A percentile compares a stretch with the other conserved stretches of the same genome.
phyloP scores from a whole-genome alignment of 768 basidiomycete species.

The Serendipita vermifera region DNA sequence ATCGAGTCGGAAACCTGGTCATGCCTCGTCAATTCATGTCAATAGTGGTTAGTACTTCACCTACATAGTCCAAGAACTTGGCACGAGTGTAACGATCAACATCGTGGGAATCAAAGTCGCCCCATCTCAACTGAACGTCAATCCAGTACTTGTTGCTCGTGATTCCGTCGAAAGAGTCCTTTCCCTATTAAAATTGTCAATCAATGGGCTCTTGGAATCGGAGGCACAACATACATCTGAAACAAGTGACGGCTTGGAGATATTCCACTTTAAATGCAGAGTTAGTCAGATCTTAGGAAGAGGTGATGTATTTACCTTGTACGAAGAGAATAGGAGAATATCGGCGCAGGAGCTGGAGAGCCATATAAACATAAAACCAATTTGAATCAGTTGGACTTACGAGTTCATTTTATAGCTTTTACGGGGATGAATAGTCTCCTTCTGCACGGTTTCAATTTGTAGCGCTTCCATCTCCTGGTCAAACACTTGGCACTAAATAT shows the following conservation, averaged over 20 bases:
- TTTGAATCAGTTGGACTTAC: slow-evolving; percentile 5
- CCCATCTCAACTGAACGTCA: slow-evolving; percentile 90
- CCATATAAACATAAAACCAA: background rate
- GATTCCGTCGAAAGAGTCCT: slow-evolving; percentile 94
- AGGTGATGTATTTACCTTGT: slow-evolving; percentile 39
- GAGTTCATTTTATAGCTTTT: slow-evolving; percentile 99
- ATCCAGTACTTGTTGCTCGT: slow-evolving; percentile 99
- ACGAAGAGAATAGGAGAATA: slow-evolving; percentile 90
- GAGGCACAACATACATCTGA: slow-evolving; percentile 54
- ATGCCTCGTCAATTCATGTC: slow-evolving; percentile 7
- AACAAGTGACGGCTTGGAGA: slow-evolving; percentile 86
- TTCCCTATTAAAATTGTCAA: slow-evolving; percentile 38
- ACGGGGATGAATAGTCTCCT: slow-evolving; percentile 98
- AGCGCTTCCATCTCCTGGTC: slow-evolving; percentile 97
- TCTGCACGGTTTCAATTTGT: slow-evolving; percentile 98
- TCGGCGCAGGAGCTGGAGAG: slow-evolving; percentile 55
- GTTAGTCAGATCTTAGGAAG: background rate
- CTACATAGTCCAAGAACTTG: slow-evolving; percentile 94
- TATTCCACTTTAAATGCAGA: slow-evolving; percentile 65
- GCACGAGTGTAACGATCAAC: slow-evolving; percentile 98
- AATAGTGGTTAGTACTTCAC: slow-evolving; percentile 19
- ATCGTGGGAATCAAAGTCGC: slow-evolving; percentile 98
- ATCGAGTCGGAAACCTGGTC: slow-evolving; percentile 80
- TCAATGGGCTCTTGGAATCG: background rate
- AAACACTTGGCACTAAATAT: slow-evolving; percentile 79